A percentile compares a stretch with the other conserved stretches of the same genome.
Conservation (phyloP, 176 grass and related monocot genomes). For the Stipa capillata region DNA sequence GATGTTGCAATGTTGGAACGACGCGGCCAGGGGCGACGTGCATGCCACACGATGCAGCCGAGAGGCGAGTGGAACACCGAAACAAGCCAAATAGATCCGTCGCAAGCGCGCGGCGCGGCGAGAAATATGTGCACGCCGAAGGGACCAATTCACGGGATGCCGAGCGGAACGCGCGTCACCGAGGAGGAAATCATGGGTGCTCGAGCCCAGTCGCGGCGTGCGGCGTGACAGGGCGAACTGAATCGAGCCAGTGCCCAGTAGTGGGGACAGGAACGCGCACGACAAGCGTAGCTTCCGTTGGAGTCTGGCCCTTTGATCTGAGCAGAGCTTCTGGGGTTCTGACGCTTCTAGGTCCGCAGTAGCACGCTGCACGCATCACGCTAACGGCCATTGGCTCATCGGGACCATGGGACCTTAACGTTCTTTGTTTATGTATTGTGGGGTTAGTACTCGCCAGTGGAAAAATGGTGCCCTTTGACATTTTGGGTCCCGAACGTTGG, state of each 20-base stretch:
- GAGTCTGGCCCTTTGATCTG: not conserved
- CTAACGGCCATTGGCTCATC: slow-evolving; percentile 13
- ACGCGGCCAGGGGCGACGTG: not conserved
- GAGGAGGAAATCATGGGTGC: not conserved
- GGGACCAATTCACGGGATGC: not conserved
- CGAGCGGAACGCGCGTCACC: not conserved
- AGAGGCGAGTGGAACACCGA: not conserved
- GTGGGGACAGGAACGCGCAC: slow-evolving; percentile 1
- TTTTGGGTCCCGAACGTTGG: slow-evolving; percentile 2
- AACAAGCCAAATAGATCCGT: not conserved
- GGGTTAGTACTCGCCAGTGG: not conserved
- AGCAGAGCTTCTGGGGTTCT: not conserved
- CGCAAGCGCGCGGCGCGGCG: not conserved
- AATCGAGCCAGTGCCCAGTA: no score
- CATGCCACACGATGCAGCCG: not conserved
- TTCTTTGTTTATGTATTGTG: slow-evolving; percentile 18
- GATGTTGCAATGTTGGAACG: not conserved
- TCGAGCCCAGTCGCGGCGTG: not conserved
- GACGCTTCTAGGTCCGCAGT: not conserved
- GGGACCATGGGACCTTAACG: not conserved
- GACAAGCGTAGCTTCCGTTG: slow-evolving; percentile 23
- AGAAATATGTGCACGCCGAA: not conserved
- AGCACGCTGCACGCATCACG: not conserved
- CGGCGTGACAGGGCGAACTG: not conserved
- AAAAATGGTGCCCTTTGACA: slow-evolving; percentile 3